Percentiles rank a stretch among this genome's conserved stretches.
Conservation (phyloP, 305 asterid species). For the Fraxinus ornus region DNA sequence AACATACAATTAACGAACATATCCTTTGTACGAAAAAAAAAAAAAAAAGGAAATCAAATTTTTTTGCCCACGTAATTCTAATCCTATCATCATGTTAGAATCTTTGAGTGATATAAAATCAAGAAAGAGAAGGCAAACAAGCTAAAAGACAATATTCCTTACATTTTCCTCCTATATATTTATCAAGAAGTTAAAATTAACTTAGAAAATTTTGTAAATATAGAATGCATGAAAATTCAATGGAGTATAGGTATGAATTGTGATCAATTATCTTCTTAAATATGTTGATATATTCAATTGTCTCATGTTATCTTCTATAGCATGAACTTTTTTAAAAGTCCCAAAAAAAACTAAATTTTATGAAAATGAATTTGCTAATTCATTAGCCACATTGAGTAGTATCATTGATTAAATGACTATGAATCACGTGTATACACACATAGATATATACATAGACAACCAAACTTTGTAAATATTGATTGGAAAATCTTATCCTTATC, state of each 20-base stretch:
- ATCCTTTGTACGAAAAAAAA: neutral
- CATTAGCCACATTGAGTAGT: too few species aligned
- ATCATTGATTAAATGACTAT: neutral
- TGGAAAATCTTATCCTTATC: slow-evolving; percentile 39
- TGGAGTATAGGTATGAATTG: neutral
- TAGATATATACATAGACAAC: slow-evolving; percentile 33
- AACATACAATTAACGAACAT: neutral
- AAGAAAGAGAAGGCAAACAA: neutral
- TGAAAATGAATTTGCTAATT: neutral
- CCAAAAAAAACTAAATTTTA: too few species aligned
- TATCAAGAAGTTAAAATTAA: neutral
- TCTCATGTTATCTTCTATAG: neutral
- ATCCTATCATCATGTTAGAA: neutral
- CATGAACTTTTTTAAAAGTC: neutral
- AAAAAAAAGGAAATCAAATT: neutral
- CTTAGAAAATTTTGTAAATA: neutral
- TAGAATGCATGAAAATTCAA: neutral
- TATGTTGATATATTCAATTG: neutral
- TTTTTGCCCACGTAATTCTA: neutral
- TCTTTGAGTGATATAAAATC: neutral
- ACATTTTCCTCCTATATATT: too few species aligned
- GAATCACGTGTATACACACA: neutral
- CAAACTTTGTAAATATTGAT: slow-evolving; percentile 26
- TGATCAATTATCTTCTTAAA: neutral
- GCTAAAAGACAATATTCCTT: neutral